Percentiles rank a stretch among this genome's conserved stretches.
These are phyloP conservation scores for Dothideomycetes sp. DNA, from an alignment of 2,329 filamentous ascomycete genomes.

Conservation along the genomic window DNA sequence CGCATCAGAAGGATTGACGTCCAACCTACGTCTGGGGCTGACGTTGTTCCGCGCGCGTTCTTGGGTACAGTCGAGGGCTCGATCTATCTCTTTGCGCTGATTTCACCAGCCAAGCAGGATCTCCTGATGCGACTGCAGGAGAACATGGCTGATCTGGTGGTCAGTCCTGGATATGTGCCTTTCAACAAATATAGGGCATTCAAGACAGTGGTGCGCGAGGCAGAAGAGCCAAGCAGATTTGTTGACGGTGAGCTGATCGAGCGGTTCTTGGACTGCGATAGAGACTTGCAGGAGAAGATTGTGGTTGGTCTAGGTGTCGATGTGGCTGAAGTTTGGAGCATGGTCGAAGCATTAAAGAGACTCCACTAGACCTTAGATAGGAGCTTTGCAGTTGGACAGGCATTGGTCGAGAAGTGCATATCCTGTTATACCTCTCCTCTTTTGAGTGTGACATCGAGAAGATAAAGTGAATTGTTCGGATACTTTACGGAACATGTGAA, in stretches of 20 bases:
- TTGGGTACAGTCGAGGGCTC: conserved; percentile 84
- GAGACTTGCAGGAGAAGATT: conserved; percentile 44
- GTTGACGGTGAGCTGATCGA: conserved; percentile 90
- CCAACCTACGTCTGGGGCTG: conserved; percentile 49
- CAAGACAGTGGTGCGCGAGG: conserved; percentile 57
- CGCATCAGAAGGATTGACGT: conserved; percentile 67
- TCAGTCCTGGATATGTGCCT: conserved; percentile 59
- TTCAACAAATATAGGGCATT: conserved; percentile 79
- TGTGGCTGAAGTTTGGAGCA: conserved; percentile 47
- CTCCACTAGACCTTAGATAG: too few relatives aligned
- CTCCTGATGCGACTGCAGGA: conserved; percentile 73
- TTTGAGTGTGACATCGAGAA: too few relatives aligned
- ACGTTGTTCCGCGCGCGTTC: conserved; percentile 74
- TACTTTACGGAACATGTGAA: too few relatives aligned
- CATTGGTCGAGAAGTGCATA: too few relatives aligned
- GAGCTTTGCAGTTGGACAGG: too few relatives aligned
- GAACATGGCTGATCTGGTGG: conserved; percentile 54
- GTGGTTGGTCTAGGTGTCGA: conserved; percentile 42
- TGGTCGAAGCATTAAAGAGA: conserved; percentile 45
- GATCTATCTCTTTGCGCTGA: conserved; percentile 79
- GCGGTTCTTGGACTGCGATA: conserved; percentile 62
- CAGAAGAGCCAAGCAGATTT: conserved; percentile 71
- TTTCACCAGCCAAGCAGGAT: conserved; percentile 61
- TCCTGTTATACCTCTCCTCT: too few relatives aligned
- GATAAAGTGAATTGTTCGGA: too few relatives aligned